A percentile compares a stretch with the other conserved stretches of the same genome.
These are phyloP conservation scores for Isatis lusitanica DNA, from an alignment of 441 rosid species.

Conservation along the genomic window DNA sequence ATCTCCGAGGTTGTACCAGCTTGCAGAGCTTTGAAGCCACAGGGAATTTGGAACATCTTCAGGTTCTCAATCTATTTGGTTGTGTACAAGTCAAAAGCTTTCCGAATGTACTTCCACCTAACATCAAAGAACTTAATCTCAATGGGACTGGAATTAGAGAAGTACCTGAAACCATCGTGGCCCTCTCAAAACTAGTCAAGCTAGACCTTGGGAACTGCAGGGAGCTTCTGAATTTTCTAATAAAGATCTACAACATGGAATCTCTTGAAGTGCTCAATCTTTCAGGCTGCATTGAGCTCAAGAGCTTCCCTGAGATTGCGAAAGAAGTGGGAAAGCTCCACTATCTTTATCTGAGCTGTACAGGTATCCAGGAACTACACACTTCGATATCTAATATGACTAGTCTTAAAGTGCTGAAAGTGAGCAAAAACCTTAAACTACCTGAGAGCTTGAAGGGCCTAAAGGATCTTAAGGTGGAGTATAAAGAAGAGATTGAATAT, in stretches of 20 bases:
- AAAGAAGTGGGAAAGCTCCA: background rate
- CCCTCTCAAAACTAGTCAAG: background rate
- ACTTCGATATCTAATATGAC: background rate
- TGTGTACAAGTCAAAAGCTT: background rate
- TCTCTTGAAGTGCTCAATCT: conserved; percentile 8
- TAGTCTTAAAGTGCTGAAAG: conserved; percentile 11
- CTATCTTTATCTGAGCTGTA: conserved; percentile 6
- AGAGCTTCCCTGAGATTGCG: conserved; percentile 12
- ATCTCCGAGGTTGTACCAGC: conserved; percentile 4
- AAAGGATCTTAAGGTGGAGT: no score
- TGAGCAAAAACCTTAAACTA: background rate
- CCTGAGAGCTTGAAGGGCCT: conserved; percentile 22
- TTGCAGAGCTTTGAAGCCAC: background rate
- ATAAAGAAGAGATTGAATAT: background rate
- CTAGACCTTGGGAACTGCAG: conserved; percentile 6
- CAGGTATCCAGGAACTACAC: conserved; percentile 4
- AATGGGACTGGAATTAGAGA: background rate
- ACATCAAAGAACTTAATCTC: conserved; percentile 3
- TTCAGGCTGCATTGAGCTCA: conserved; percentile 8
- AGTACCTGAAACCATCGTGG: background rate
- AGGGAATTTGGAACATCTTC: background rate
- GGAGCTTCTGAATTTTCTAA: background rate
- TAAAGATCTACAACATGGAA: conserved; percentile 7
- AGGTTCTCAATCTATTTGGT: conserved; percentile 4
- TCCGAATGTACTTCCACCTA: conserved; percentile 4